These are phyloP conservation scores for Puccinellia tenuiflora DNA, from an alignment of 176 grass and related monocot genomes.

Conservation along the genomic window DNA sequence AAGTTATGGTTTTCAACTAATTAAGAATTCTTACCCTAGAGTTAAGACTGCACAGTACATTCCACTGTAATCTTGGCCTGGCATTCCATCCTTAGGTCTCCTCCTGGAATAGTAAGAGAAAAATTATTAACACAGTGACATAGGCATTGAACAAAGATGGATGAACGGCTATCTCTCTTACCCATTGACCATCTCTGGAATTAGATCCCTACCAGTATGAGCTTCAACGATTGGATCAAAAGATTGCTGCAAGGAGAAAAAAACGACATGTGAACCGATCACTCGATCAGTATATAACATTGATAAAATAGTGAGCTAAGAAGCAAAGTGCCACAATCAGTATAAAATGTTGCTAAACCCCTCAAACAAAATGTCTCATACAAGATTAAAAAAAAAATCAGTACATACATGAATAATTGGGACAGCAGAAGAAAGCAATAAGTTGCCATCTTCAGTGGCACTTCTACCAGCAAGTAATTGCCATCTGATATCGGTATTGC, in stretches of 20 bases:
- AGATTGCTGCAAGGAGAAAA: constrained; percentile 62
- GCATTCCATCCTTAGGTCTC: constrained; percentile 54
- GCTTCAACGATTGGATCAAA: constrained; percentile 91
- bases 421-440: constrained; percentile 68
- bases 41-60: constrained; percentile 86
- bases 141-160: background rate
- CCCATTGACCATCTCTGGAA: constrained; percentile 90
- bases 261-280: background rate
- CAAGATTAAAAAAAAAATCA: background rate
- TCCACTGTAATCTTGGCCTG: constrained; percentile 86
- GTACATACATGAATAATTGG: constrained; percentile 87
- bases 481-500: constrained; percentile 57
- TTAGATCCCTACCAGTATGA: constrained; percentile 56
- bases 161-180: constrained; percentile 39
- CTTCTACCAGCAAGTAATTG: constrained; percentile 69
- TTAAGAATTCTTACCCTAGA: constrained; percentile 51
- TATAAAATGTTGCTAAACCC: background rate
- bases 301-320: background rate
- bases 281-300: background rate
- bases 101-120: constrained; percentile 39
- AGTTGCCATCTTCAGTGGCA: constrained; percentile 46
- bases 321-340: background rate
- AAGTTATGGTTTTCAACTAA: background rate
- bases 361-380: background rate
- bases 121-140: background rate